Conservation (phyloP, 1,139 yeast genomes). For the Suhomyces yuchorum region DNA sequence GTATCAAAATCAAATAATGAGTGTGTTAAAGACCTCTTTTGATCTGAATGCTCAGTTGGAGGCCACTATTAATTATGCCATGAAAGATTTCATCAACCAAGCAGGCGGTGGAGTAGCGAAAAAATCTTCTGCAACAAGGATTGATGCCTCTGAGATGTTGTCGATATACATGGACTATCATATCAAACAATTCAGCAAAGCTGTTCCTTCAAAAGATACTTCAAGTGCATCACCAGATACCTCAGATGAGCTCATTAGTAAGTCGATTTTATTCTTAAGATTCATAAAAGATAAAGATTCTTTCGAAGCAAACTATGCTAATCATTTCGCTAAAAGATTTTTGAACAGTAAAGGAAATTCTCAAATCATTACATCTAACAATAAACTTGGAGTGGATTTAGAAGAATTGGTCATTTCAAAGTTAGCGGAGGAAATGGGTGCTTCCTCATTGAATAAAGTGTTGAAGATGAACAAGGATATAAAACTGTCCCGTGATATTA, state of each 20-base stretch:
- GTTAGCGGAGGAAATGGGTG: conserved; percentile 77
- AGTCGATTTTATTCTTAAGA: conserved; percentile 63
- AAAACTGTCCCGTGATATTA: conserved; percentile 62
- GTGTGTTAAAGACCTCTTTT: conserved; percentile 51
- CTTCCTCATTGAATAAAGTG: conserved; percentile 74
- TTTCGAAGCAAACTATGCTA: conserved; percentile 84
- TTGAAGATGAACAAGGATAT: conserved; percentile 92
- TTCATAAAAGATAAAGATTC: conserved; percentile 82
- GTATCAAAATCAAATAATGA: conserved; percentile 55
- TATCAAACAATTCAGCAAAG: conserved; percentile 60
- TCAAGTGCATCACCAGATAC: conserved; percentile 42
- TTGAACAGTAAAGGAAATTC: conserved; percentile 49
- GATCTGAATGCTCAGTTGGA: conserved; percentile 51
- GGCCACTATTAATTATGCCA: conserved; percentile 60
- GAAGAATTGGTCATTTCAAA: conserved; percentile 73
- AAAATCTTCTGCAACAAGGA: conserved; percentile 7
- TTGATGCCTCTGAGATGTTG: conserved; percentile 68
- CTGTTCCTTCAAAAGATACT: conserved; percentile 20
- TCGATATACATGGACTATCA: conserved; percentile 76
- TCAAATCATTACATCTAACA: conserved; percentile 16
- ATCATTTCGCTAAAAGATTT: conserved; percentile 85
- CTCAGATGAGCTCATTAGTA: conserved; percentile 55
- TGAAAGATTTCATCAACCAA: conserved; percentile 62
- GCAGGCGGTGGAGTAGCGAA: conserved; percentile 12
- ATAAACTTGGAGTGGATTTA: conserved; percentile 51